phyloP scores from a whole-genome alignment of 2,329 filamentous ascomycete genomes.

The Talaromyces sp. region DNA sequence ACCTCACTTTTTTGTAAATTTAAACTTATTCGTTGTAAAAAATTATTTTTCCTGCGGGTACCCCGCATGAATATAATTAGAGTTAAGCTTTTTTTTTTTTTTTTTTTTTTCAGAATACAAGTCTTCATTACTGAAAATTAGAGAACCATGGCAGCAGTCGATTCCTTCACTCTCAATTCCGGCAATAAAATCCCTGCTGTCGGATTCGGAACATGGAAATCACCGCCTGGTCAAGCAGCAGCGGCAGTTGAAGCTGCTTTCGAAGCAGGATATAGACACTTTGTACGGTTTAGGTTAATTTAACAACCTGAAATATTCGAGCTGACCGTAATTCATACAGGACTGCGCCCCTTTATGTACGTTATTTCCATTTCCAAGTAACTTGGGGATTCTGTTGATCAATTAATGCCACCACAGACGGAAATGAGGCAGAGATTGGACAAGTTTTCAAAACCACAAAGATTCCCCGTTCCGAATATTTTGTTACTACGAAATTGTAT shows the following conservation, averaged over 20 bases:
- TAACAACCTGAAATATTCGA: not conserved
- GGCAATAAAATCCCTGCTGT: constrained; percentile 57
- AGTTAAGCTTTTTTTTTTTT: no score
- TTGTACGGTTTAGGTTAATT: not conserved
- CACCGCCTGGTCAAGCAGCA: constrained; percentile 44
- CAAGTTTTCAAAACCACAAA: constrained; percentile 43
- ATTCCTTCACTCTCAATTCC: constrained; percentile 49
- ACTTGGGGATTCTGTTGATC: not conserved
- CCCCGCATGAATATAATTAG: no score
- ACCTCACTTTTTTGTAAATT: no score
- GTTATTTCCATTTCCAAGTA: not conserved
- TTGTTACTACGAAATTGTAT: constrained; percentile 49
- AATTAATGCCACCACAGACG: not conserved
- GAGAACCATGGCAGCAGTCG: constrained; percentile 49
- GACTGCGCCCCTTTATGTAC: constrained; percentile 5
- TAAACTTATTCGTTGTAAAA: no score
- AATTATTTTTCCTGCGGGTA: no score
- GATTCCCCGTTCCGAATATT: constrained; percentile 42
- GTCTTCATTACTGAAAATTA: not conserved
- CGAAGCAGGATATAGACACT: constrained; percentile 4
- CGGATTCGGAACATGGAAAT: constrained; percentile 60
- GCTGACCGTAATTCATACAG: not conserved
- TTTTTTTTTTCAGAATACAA: not conserved
- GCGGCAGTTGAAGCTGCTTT: constrained; percentile 38
- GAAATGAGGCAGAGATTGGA: constrained; percentile 40